A percentile compares a stretch with the other conserved stretches of the same genome.
Evolutionary conservation across 1,284 basidiomycete species (phyloP).

Genomic region (Ustilago bromivora): DNA sequence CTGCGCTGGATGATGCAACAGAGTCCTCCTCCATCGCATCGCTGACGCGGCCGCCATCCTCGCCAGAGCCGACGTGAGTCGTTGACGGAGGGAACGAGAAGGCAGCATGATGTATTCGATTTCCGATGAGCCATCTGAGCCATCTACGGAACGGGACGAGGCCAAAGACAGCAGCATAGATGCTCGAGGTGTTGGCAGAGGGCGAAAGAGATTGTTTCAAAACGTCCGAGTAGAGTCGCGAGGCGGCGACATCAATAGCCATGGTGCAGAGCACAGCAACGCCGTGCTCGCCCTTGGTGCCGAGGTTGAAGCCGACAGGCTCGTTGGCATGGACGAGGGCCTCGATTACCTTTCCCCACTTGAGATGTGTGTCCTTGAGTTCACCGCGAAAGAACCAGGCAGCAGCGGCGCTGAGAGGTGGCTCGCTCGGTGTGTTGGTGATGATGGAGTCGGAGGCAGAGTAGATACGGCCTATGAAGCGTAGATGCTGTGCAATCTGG

Average conservation of each 20-base stretch:
- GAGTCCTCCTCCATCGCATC: slow-evolving; percentile 1
- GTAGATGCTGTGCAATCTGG: neutral
- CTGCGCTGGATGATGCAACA: neutral
- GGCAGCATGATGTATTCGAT: slow-evolving; percentile 2
- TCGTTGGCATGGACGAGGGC: neutral
- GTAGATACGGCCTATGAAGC: neutral
- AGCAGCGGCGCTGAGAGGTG: slow-evolving; percentile 4
- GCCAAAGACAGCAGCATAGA: slow-evolving; percentile 1
- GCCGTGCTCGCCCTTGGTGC: neutral
- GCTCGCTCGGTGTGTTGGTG: slow-evolving; percentile 2
- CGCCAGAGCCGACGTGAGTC: slow-evolving; percentile 1
- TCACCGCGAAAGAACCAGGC: slow-evolving; percentile 6
- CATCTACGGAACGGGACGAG: neutral
- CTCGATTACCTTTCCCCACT: neutral
- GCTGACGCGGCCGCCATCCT: neutral
- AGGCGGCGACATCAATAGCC: slow-evolving; percentile 3
- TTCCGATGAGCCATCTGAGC: neutral
- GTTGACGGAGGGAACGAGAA: neutral
- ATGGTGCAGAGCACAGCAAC: slow-evolving; percentile 1
- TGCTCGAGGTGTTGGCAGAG: neutral
- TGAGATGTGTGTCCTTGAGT: neutral
- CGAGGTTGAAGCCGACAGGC: neutral
- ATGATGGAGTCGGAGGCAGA: neutral
- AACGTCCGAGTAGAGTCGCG: neutral
- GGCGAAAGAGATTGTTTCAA: neutral